Base-by-base conservation (phyloP, 1,284 basidiomycete genomes). In the Inonotus hispidus region DNA sequence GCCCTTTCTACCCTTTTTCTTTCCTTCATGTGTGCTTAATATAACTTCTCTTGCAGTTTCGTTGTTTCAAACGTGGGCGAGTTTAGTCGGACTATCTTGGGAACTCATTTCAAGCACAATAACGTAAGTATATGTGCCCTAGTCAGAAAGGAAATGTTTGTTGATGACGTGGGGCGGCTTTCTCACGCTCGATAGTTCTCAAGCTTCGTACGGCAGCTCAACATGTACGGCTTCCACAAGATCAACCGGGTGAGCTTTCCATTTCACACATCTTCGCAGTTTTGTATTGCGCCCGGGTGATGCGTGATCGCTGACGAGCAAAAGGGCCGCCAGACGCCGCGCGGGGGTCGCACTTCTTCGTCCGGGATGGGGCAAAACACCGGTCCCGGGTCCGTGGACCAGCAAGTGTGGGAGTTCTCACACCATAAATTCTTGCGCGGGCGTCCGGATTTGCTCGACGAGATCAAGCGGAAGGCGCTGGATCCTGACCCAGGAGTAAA, bases 141-240 rank as follows among this genome's bases (percentile, higher is more conserved):
- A 16, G 50, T 32, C 32, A 21, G 16, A n/a, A 35, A 19, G 19
- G 32, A 52, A 52, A 52, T 52, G 10, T 29, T 52, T 52, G 50
- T 16, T 75, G n/a, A 57, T 60, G 27, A 43, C 41, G 41, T 21
- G 41, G 13, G 6, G 41, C n/a, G 16, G 41, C 41, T 43, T 29
- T 37, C 61, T 19, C 38, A 11, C 56, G 45, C 35, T 35, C n/a
- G 50, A 25, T 67, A 94, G 88, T 94, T 93, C 72, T 92, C 90
- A 27, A 90, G 87, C 68, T 94, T 94, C 71, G 91, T 94, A 55
- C 85, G 92, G 58, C 92, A 94, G 71, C 80, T 94, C 58, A 94
- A 94, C 75, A 94, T 94, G 92, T 93, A 92, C 66, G 90, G 88
- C 56, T 90, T 90, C 72, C 88, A 90, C 74, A 91, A 91, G 75